Evolutionary conservation across 352 stramenopile species (phyloP), one percentile per base, ranked within the genome.

Genomic region (Phytophthora chlamydospora): DNA sequence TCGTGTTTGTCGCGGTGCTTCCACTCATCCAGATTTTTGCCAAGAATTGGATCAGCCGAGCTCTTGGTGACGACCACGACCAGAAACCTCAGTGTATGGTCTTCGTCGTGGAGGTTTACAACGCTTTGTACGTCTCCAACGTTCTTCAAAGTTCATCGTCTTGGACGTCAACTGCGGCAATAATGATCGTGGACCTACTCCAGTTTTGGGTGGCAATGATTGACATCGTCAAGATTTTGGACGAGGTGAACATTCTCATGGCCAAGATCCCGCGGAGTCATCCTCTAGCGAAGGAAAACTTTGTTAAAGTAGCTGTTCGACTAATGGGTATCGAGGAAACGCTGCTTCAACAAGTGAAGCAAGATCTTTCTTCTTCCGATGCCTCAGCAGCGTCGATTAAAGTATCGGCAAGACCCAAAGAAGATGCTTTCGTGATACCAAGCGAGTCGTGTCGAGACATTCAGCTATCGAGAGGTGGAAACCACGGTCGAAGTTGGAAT

Each of bases 91-190:
- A 86, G 42, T 59, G 64, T 4, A 63, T 83, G 1, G 67, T 82
- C 14, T 80, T 86, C 59, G 75, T 80, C 32, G 67, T 76, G 21
- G 71, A 86, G 46, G 49, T 86, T 14, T 86, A 78, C 50, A 70
- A 83, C 43, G 49, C 76, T 24, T 40, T 86, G 0, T 86, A 68
- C 17, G 67, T 85, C 1, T 61, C 78, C 0, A 68, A 63, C 12
- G 73, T 68, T n/a, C 72, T 88, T 48, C 64, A 81, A 41, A 73
- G 46, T 4, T 48, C 69, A 6, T 51, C 66, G 16, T 79, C 66
- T 0, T 59, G 62, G 29, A 35, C 32, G 4, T 74, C 75, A 1
- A 71, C 62, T 0, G 38, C 65, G 4, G 41, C 53, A 0, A 50
- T 87, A 9, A 75, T 79, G 43, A 13, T 13, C 2, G 39, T 83